Evolutionary conservation across 2,329 filamentous ascomycete genomes (phyloP).

Genomic region (Thielaviopsis ethacetica): DNA sequence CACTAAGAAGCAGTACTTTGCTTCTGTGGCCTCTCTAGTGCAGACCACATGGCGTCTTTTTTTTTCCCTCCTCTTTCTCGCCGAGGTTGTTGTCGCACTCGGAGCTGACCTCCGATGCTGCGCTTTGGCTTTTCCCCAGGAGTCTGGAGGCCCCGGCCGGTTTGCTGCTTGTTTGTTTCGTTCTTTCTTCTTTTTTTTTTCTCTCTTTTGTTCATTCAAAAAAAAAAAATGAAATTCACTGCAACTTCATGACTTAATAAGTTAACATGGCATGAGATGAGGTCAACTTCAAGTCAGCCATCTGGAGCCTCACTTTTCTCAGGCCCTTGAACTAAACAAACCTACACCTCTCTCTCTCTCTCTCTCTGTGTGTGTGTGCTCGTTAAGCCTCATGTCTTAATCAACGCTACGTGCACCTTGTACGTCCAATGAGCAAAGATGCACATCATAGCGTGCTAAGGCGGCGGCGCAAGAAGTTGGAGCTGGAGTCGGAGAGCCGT

Average conservation of each 20-base stretch:
- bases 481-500: background rate
- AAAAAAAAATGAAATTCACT: too few species aligned
- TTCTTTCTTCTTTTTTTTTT: background rate
- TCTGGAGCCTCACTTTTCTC: background rate
- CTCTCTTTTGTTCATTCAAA: too few species aligned
- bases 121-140: background rate
- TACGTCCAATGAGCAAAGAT: background rate
- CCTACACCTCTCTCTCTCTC: too few species aligned
- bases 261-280: too few species aligned
- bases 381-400: background rate
- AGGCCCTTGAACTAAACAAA: background rate
- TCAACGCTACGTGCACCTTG: background rate
- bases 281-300: background rate
- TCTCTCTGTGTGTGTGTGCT: too few species aligned
- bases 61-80: background rate
- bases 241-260: too few species aligned
- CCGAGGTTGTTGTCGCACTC: background rate
- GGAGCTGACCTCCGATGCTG: background rate
- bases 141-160: background rate
- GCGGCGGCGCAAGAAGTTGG: background rate
- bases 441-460: background rate
- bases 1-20: too few species aligned
- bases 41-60: background rate
- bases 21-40: background rate
- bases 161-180: background rate